Percentiles rank a stretch among this genome's conserved stretches.
Conservation (phyloP, 305 asterid species). For the Solanum hybrid region DNA sequence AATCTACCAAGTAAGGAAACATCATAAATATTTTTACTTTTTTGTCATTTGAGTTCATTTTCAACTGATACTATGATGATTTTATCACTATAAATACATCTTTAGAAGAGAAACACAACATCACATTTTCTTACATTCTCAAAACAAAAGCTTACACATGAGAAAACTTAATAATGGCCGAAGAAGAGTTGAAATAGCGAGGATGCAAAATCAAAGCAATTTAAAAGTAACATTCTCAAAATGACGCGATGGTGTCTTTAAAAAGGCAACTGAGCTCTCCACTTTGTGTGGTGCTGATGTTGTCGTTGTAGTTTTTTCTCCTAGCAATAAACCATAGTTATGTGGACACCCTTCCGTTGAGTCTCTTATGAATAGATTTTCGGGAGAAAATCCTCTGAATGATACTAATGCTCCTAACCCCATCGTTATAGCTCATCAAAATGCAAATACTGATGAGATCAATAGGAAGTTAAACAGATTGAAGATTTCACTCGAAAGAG, state of each 20-base stretch:
- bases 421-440: background rate
- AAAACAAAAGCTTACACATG: too few species aligned
- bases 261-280: background rate
- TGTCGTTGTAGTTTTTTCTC: background rate
- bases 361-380: background rate
- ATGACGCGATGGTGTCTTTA: background rate
- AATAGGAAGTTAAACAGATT: background rate
- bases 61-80: too few species aligned
- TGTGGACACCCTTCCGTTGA: background rate
- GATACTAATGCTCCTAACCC: too few species aligned
- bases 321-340: background rate
- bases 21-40: too few species aligned
- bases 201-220: too few species aligned
- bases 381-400: background rate
- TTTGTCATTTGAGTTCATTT: too few species aligned
- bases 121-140: background rate
- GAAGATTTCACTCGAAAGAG: too few species aligned
- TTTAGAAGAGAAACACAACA: background rate
- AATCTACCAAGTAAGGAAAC: background rate
- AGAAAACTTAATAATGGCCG: too few species aligned
- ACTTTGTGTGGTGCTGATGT: background rate
- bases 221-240: background rate
- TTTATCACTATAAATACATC: background rate
- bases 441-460: background rate
- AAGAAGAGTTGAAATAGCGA: too few species aligned